A percentile compares a stretch with the other conserved stretches of the same genome.
These are phyloP conservation scores for Zygosaccharomyces sapae DNA, from an alignment of 1,139 yeast species.

Conservation along the genomic window DNA sequence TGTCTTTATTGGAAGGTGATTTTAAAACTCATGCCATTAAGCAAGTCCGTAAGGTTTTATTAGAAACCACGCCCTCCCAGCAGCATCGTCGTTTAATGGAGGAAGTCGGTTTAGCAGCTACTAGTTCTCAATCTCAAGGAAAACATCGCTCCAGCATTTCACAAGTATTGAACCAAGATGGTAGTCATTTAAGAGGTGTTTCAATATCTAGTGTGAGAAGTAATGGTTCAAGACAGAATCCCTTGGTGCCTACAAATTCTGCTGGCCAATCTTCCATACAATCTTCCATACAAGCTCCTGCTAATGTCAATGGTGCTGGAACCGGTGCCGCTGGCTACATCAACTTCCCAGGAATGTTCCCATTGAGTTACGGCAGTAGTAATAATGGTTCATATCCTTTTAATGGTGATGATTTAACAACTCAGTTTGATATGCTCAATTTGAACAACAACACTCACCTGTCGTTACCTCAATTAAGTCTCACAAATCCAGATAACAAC, in stretches of 20 bases:
- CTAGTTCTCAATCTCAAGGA: constrained; percentile 12
- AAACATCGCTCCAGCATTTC: constrained; percentile 31
- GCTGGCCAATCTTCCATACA: constrained; percentile 6
- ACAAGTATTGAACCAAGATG: constrained; percentile 27
- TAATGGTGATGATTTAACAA: constrained; percentile 27
- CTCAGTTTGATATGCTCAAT: constrained; percentile 32
- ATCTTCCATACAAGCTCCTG: constrained; percentile 8
- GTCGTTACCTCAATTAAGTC: constrained; percentile 32
- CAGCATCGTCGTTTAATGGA: constrained; percentile 86
- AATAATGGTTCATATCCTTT: constrained; percentile 15
- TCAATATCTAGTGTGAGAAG: constrained; percentile 35
- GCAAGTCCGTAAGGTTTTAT: constrained; percentile 58
- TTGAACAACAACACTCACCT: constrained; percentile 32
- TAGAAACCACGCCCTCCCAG: constrained; percentile 59
- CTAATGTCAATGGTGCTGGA: constrained; percentile 4
- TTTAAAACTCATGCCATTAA: constrained; percentile 55
- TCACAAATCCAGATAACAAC: constrained; percentile 22
- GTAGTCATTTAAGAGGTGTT: constrained; percentile 31
- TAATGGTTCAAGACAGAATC: constrained; percentile 31
- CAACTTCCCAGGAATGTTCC: constrained; percentile 35
- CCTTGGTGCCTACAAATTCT: constrained; percentile 13
- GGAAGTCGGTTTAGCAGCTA: constrained; percentile 67
- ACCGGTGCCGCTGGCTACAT: constrained; percentile 21
- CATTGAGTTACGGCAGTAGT: constrained; percentile 19
- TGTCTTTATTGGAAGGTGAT: constrained; percentile 54